Evolutionary conservation across 768 basidiomycete species (phyloP), one percentile per base, ranked within the genome.

Genomic region (Mycena chlorophos): DNA sequence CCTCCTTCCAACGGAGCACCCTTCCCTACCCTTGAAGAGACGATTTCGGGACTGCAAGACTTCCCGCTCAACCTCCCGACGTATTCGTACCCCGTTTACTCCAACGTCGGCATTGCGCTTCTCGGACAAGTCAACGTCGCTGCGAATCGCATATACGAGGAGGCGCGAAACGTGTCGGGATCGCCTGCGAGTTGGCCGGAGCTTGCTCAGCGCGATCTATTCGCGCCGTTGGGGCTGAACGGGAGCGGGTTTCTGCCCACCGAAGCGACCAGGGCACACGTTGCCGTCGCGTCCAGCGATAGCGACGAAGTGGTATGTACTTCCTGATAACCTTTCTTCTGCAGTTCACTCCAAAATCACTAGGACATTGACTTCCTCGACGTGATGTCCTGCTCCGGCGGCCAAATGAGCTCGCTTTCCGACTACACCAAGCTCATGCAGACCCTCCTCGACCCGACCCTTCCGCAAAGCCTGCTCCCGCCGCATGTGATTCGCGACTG

Each of bases 51-150:
- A 2, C 62, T 70, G n/a, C 49, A 54, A 28, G 27, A 60, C 13
- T 56, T 58, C 22, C 67, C 62, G 4, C 63, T 66, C 20, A 55
- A 64, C 16, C 26, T 65, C 17, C 64, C 65, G 16, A 63, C 64
- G 12, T 65, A 64, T 38, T 56, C 60, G 1, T 69, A 59, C 55
- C 68, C 69, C 0, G 38, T 65, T 23, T 70, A 70, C 51, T 69
- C 68, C 28, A 70, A 69, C 51, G 64, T 66, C 37, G 68, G 57
- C 16, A 62, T 62, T 47, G 57, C 57, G 14, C 26, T 69, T n/a
- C 62, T 70, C 2, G 69, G 68, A 5, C 61, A 61, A 52, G 61
- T 56, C 1, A 60, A 55, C 31, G 63, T 68, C 27, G 63, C 55
- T 8, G 65, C 69, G 2, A 65, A 68, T 34, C 26, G 23, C 27